phyloP scores from a whole-genome alignment of 1,139 yeast genomes.

The Diutina neorugosa region DNA sequence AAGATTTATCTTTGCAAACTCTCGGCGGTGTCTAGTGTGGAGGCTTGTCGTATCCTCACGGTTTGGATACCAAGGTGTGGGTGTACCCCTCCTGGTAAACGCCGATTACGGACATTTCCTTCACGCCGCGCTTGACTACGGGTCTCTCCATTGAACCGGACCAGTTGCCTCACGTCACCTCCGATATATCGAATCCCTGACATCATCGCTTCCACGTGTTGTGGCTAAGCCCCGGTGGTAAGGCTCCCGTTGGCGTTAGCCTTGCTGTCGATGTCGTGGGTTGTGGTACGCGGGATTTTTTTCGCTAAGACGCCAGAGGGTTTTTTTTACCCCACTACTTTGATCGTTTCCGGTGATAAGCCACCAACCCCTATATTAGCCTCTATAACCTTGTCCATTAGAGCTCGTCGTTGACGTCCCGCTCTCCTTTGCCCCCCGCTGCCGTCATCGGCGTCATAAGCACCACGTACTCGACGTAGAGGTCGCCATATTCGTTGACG shows the following conservation, averaged over 20 bases:
- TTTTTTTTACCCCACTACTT: background rate
- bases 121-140: background rate
- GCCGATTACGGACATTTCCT: background rate
- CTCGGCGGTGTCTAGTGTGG: background rate
- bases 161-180: too few relatives aligned
- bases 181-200: too few relatives aligned
- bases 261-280: background rate
- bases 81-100: background rate
- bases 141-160: background rate
- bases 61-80: background rate
- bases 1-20: too few relatives aligned
- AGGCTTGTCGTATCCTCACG: background rate
- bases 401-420: background rate
- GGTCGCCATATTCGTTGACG: slow-evolving; percentile 47
- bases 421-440: background rate
- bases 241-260: background rate
- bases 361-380: background rate
- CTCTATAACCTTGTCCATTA: background rate
- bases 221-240: background rate
- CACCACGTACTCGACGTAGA: slow-evolving; percentile 59
- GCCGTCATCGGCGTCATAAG: slow-evolving; percentile 5
- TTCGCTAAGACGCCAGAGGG: too few relatives aligned
- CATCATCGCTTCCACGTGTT: background rate
- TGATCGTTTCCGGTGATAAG: background rate
- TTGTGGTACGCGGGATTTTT: background rate